These are phyloP conservation scores for Leccinum imitatum DNA, from an alignment of 768 basidiomycete species.

Conservation along the genomic window DNA sequence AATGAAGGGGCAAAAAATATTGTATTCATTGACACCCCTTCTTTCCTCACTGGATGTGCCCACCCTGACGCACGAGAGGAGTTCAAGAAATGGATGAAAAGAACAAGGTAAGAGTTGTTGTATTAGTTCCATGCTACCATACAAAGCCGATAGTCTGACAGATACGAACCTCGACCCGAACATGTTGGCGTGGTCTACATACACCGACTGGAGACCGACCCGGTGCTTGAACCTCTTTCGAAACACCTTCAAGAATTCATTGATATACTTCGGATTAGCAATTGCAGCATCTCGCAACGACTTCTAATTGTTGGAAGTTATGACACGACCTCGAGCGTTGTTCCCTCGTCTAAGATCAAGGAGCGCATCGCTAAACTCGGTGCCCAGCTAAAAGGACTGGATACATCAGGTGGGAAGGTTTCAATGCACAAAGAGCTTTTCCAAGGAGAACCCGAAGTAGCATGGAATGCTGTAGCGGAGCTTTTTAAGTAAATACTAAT, in stretches of 20 bases:
- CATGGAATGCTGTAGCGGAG: slow-evolving; percentile 14
- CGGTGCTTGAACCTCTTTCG: slow-evolving; percentile 1
- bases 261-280: background rate
- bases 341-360: background rate
- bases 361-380: background rate
- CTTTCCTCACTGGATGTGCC: slow-evolving; percentile 16
- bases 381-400: background rate
- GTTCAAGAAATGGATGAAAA: slow-evolving; percentile 4
- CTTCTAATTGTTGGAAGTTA: slow-evolving; percentile 14
- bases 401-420: background rate
- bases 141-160: background rate
- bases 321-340: slow-evolving; percentile 6
- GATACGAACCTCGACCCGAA: slow-evolving; percentile 2
- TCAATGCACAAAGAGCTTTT: slow-evolving; percentile 10
- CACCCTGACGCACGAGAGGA: slow-evolving; percentile 5
- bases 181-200: slow-evolving; percentile 18
- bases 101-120: background rate
- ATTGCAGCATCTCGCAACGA: background rate
- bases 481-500: slow-evolving; percentile 1
- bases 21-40: slow-evolving; percentile 26
- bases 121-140: background rate
- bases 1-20: slow-evolving; percentile 8
- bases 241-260: slow-evolving; percentile 9
- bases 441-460: slow-evolving; percentile 13
- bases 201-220: slow-evolving; percentile 20